A percentile compares a stretch with the other conserved stretches of the same genome.
Evolutionary conservation across 805 yeast genomes (phyloP).

Genomic region (Jamesozyma rosinii): DNA sequence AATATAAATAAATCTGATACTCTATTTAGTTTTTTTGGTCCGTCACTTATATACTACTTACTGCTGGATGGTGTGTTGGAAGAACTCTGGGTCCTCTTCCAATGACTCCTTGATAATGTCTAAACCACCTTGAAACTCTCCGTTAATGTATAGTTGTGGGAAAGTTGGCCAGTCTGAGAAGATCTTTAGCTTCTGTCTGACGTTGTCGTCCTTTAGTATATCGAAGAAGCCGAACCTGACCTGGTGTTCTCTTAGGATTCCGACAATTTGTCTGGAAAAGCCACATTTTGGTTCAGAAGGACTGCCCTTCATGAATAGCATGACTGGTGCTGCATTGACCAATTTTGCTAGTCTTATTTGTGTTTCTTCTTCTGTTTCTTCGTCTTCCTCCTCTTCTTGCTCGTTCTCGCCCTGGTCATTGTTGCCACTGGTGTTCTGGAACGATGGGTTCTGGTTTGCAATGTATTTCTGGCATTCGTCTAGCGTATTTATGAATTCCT

Average conservation of each 20-base stretch:
- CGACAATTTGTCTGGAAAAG: constrained; percentile 91
- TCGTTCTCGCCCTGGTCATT: constrained; percentile 9
- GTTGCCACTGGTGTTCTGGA: neutral
- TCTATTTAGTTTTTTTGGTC: constrained; percentile 5
- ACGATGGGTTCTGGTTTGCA: neutral
- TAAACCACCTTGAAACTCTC: constrained; percentile 96
- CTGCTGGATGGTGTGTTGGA: constrained; percentile 49
- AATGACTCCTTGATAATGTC: constrained; percentile 90
- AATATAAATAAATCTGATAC: neutral
- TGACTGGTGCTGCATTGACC: constrained; percentile 91
- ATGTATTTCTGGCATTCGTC: constrained; percentile 38
- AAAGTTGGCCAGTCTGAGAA: constrained; percentile 98
- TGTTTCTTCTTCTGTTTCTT: constrained; percentile 75
- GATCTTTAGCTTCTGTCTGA: constrained; percentile 84
- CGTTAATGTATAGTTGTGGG: constrained; percentile 90
- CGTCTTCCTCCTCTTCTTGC: constrained; percentile 37
- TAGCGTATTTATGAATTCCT: constrained; percentile 72
- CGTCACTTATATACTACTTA: constrained; percentile 11
- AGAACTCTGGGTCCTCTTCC: constrained; percentile 84
- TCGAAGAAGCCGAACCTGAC: constrained; percentile 96
- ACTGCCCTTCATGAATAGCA: constrained; percentile 98
- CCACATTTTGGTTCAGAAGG: constrained; percentile 98
- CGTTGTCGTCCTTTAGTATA: constrained; percentile 87
- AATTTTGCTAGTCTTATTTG: constrained; percentile 71
- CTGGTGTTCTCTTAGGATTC: constrained; percentile 87